Conservation (phyloP, 2,329 filamentous ascomycete genomes). For the Septoria petroselini region DNA sequence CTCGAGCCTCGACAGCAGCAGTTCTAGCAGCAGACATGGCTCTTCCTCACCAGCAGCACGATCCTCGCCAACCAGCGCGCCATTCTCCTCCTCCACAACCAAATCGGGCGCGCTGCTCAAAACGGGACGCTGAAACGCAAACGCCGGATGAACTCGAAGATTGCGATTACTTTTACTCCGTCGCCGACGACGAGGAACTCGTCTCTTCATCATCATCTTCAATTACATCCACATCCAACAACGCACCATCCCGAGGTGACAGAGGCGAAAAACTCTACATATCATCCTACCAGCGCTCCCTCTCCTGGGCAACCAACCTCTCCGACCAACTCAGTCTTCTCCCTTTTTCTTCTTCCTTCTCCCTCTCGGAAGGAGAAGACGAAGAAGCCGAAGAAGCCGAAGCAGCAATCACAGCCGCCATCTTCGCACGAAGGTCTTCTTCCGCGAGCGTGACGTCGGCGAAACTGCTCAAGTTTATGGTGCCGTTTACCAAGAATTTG, state of each 20-base stretch:
- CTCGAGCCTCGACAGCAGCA: conserved; percentile 11
- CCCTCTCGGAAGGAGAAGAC: too few species aligned
- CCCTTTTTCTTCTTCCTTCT: too few species aligned
- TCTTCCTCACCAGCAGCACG: conserved; percentile 6
- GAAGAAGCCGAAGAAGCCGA: too few species aligned
- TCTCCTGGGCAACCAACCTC: conserved; percentile 1
- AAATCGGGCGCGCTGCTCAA: not conserved
- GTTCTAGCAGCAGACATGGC: conserved; percentile 5
- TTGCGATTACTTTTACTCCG: conserved; percentile 7
- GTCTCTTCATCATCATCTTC: not conserved
- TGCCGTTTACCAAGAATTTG: not conserved
- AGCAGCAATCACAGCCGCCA: not conserved
- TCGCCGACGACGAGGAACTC: not conserved
- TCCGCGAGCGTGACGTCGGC: not conserved
- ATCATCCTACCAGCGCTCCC: conserved; percentile 5
- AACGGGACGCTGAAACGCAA: conserved; percentile 8
- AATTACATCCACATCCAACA: not conserved
- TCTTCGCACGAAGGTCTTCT: not conserved
- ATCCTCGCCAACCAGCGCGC: conserved; percentile 13
- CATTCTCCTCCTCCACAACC: not conserved
- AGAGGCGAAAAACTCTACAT: conserved; percentile 5
- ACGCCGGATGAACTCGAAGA: not conserved
- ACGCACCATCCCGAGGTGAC: not conserved
- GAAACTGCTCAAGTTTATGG: conserved; percentile 4
- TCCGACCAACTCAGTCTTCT: too few species aligned